These are phyloP conservation scores for Begonia loranthoides DNA, from an alignment of 306 rosid genomes.

Conservation along the genomic window DNA sequence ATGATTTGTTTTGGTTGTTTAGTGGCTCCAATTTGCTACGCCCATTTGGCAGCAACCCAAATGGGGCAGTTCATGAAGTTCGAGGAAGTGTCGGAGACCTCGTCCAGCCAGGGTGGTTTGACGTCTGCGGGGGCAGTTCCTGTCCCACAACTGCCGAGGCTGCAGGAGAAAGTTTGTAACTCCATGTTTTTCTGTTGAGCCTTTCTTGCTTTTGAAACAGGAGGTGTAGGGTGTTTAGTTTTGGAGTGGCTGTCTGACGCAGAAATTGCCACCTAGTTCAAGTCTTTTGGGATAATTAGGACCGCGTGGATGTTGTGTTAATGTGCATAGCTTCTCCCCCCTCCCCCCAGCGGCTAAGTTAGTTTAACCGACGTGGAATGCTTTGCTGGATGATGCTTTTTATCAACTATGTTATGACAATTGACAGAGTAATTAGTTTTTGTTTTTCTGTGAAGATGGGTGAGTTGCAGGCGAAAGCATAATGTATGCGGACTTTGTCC, in stretches of 20 bases:
- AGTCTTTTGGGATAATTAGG: neutral
- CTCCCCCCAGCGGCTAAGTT: no score
- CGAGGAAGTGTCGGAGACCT: constrained; percentile 69
- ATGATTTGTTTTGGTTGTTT: constrained; percentile 8
- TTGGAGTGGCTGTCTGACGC: no score
- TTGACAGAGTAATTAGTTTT: no score
- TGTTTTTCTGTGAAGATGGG: no score
- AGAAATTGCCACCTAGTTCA: neutral
- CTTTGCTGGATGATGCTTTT: no score
- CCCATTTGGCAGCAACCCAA: constrained; percentile 82
- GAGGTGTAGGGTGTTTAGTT: no score
- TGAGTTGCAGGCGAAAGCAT: no score
- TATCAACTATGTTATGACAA: no score
- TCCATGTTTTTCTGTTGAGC: constrained; percentile 82
- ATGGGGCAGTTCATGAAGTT: constrained; percentile 66
- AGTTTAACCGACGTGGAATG: no score
- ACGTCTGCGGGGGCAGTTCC: constrained; percentile 42
- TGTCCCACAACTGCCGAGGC: constrained; percentile 63
- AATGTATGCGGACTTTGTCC: no score
- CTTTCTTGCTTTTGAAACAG: neutral
- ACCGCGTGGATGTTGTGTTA: no score
- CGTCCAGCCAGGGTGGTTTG: constrained; percentile 63
- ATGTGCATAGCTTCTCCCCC: no score
- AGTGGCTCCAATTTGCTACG: constrained; percentile 95
- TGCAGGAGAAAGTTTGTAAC: constrained; percentile 37